phyloP scores from a whole-genome alignment of 306 rosid genomes.

The Vachellia collinsii region DNA sequence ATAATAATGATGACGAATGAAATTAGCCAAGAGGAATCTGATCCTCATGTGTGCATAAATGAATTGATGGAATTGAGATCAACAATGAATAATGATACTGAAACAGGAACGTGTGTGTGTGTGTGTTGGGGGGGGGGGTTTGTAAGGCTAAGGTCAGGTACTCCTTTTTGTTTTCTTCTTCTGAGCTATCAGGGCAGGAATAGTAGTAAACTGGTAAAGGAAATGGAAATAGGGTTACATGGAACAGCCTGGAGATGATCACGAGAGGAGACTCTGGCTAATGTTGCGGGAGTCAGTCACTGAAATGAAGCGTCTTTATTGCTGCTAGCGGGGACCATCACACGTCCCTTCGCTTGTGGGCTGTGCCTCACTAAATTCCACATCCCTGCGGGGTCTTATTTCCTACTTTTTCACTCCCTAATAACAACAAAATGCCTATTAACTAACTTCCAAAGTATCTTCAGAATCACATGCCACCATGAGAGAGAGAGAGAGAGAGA shows the following conservation, averaged over 20 bases:
- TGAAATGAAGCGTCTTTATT: conserved; percentile 43
- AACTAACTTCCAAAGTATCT: conserved; percentile 54
- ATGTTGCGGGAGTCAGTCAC: conserved; percentile 40
- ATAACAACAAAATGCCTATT: conserved; percentile 49
- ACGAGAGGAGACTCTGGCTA: conserved; percentile 35
- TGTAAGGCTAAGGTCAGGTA: neutral
- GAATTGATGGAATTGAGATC: neutral
- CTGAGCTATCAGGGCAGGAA: conserved; percentile 29
- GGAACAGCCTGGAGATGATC: conserved; percentile 42
- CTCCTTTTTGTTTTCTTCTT: neutral
- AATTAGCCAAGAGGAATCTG: neutral
- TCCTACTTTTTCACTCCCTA: conserved; percentile 25
- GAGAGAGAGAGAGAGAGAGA: neutral
- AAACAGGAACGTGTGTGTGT: neutral
- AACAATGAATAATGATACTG: neutral
- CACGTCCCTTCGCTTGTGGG: conserved; percentile 32
- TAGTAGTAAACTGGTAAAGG: neutral
- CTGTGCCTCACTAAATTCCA: conserved; percentile 41
- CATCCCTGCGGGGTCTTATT: neutral
- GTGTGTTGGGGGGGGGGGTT: neutral
- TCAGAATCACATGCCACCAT: conserved; percentile 51
- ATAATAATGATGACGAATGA: neutral
- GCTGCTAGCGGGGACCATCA: conserved; percentile 53
- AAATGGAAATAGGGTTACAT: conserved; percentile 2
- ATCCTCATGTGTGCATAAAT: neutral